These are phyloP conservation scores for Paramyrothecium sp. DNA, from an alignment of 2,329 filamentous ascomycete genomes.

Conservation along the genomic window DNA sequence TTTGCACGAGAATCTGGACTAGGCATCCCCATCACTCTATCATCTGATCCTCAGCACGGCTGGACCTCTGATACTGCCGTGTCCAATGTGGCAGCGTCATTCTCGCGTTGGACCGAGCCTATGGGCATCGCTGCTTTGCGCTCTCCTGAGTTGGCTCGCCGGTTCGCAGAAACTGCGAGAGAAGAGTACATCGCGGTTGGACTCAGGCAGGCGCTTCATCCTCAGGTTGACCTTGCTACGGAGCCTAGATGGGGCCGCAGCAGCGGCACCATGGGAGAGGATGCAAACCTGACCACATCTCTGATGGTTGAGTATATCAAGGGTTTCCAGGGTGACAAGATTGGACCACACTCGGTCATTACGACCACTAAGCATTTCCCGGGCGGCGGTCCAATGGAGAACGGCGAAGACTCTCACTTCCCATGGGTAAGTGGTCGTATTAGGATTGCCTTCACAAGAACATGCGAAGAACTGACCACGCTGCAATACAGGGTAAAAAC, in stretches of 20 bases:
- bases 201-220: constrained; percentile 43
- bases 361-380: constrained; percentile 53
- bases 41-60: constrained; percentile 43
- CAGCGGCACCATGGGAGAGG: constrained; percentile 43
- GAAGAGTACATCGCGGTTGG: constrained; percentile 41
- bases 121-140: constrained; percentile 47
- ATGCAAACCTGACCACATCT: constrained; percentile 34
- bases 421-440: constrained; percentile 1
- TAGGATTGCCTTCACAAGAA: background rate
- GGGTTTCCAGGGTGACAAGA: constrained; percentile 40
- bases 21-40: constrained; percentile 46
- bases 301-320: constrained; percentile 40
- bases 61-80: constrained; percentile 41
- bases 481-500: constrained; percentile 46
- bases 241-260: constrained; percentile 49
- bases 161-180: constrained; percentile 44
- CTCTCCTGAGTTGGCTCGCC: constrained; percentile 35
- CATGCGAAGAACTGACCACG: background rate
- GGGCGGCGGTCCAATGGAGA: constrained; percentile 44
- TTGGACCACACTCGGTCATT: constrained; percentile 38
- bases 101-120: constrained; percentile 46
- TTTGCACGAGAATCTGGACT: constrained; percentile 39
- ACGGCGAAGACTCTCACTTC: constrained; percentile 51
- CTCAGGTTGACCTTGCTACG: constrained; percentile 47
- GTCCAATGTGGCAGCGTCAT: constrained; percentile 39